These are phyloP conservation scores for Zygosaccharomyces sapae DNA, from an alignment of 1,139 yeast species.

Conservation along the genomic window DNA sequence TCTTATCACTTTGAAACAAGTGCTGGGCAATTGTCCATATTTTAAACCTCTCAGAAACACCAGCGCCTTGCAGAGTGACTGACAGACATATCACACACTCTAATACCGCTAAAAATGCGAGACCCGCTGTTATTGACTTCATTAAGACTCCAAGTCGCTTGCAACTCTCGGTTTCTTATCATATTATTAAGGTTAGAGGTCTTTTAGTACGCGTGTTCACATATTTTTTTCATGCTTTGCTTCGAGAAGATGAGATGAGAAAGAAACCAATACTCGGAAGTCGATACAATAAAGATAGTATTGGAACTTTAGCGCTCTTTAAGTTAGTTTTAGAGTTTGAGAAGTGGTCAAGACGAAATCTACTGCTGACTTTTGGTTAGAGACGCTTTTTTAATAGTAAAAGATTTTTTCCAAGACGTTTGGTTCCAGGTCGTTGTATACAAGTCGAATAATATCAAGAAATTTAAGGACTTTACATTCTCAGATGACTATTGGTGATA, in stretches of 20 bases:
- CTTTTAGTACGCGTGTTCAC: slow-evolving; percentile 1
- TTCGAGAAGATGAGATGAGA: slow-evolving; percentile 1
- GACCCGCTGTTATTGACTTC: neutral
- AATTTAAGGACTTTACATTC: slow-evolving; percentile 9
- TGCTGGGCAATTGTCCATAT: slow-evolving; percentile 17
- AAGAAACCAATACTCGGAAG: neutral
- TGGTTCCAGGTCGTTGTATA: slow-evolving; percentile 1
- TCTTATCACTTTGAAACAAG: slow-evolving; percentile 9
- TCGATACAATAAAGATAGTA: neutral
- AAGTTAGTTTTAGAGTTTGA: neutral
- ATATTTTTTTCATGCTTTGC: neutral
- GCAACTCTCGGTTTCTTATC: neutral
- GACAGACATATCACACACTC: neutral
- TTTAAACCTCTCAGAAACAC: slow-evolving; percentile 12
- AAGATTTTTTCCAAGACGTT: slow-evolving; percentile 7
- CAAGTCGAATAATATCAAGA: slow-evolving; percentile 8
- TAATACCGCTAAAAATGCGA: neutral
- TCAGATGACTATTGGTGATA: slow-evolving; percentile 36
- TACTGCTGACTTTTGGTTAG: slow-evolving; percentile 1
- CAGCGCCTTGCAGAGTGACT: neutral
- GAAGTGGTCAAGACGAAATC: neutral
- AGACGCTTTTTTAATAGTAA: slow-evolving; percentile 9
- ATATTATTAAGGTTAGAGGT: neutral
- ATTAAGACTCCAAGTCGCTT: neutral
- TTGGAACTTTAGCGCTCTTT: neutral